These are phyloP conservation scores for Paramecium sexaurelia DNA, from an alignment of 73 alveolate genomes.

Conservation along the genomic window DNA sequence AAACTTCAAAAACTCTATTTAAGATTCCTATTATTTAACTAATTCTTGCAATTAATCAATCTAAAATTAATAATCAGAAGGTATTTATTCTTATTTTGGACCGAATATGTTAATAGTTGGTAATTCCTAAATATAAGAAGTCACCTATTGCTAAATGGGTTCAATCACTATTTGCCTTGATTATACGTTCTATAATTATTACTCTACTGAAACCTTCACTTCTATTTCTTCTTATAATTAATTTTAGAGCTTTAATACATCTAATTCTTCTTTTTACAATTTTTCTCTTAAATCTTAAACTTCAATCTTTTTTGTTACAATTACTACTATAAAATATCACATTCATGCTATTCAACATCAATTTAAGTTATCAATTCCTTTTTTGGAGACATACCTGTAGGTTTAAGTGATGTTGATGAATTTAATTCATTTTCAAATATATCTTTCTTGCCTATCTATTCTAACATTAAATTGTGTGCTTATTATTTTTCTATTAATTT, in stretches of 20 bases:
- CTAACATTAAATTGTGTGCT: neutral
- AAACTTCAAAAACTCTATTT: conserved; percentile 27
- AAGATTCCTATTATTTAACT: neutral
- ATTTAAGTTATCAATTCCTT: neutral
- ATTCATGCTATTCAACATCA: conserved; percentile 1
- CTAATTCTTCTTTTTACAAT: neutral
- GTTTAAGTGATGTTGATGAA: neutral
- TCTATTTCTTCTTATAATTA: neutral
- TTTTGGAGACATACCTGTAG: neutral
- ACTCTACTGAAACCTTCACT: neutral
- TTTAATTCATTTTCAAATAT: neutral
- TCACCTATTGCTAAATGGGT: neutral
- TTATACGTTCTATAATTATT: neutral
- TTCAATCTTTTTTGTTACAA: neutral
- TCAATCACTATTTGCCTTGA: neutral
- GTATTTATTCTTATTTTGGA: neutral
- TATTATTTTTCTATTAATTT: neutral
- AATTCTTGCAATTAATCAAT: neutral
- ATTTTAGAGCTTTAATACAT: neutral
- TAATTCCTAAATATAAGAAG: neutral
- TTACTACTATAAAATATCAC: neutral
- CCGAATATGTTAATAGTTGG: neutral
- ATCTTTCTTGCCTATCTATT: neutral
- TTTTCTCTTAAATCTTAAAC: neutral
- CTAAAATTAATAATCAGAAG: neutral